Conservation (phyloP, 164 flowering plant genomes). For the Umbellularia californica region DNA sequence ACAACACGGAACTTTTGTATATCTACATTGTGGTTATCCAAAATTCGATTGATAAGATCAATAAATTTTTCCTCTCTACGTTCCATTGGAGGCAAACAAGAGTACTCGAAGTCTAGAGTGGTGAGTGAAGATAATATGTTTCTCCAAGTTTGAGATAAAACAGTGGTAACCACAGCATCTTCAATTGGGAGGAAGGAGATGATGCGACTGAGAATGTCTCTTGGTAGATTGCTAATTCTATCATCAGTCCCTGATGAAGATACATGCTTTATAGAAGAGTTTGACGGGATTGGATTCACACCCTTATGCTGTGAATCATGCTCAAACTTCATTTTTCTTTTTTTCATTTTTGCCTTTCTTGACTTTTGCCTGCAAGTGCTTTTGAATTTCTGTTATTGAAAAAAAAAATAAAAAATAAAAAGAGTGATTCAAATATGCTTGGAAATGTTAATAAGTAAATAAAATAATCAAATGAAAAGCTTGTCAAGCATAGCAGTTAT, state of each 20-base stretch:
- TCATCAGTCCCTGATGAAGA: not conserved
- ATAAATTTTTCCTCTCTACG: not conserved
- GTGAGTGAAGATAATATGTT: not conserved
- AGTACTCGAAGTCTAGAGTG: not conserved
- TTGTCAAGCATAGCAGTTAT: too few species aligned
- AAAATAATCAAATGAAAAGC: too few species aligned
- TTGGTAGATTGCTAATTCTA: not conserved
- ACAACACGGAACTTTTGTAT: not conserved
- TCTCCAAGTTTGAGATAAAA: not conserved
- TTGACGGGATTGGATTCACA: too few species aligned
- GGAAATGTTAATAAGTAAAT: too few species aligned
- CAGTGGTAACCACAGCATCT: conserved; percentile 1
- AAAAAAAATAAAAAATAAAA: too few species aligned
- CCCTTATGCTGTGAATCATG: too few species aligned
- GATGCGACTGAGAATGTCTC: not conserved
- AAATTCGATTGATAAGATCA: not conserved
- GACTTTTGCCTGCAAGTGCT: too few species aligned
- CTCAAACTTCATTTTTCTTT: too few species aligned
- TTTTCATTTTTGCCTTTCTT: too few species aligned
- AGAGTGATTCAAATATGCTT: too few species aligned
- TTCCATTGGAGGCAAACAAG: not conserved
- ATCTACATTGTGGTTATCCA: not conserved
- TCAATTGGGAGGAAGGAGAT: not conserved
- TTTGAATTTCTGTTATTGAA: too few species aligned
- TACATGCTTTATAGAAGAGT: too few species aligned